Evolutionary conservation across 768 basidiomycete genomes (phyloP), one percentile per base, ranked within the genome.

Genomic region (Sistotremastrum niveocremeum): DNA sequence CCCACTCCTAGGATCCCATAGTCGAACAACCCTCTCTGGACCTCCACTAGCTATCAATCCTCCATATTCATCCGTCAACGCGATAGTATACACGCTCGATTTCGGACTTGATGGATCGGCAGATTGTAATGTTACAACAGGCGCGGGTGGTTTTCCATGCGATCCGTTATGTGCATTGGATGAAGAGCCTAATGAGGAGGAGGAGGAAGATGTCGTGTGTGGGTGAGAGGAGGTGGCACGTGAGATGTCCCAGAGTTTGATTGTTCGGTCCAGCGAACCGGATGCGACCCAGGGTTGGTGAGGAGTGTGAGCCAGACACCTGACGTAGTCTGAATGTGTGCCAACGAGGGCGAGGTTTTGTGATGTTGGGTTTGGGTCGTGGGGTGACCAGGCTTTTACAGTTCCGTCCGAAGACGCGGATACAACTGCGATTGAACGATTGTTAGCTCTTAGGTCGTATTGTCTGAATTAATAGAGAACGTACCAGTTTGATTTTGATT

Each of bases 381-480:
- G 90, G 0, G 94, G 94, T 45, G 72, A 80, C 94, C 95, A 98
- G 0, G 89, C 79, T 57, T 91, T 85, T 54, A 99, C 70, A 8
- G 90, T 89, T 11, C 93, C 91, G 57, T 98, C 94, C 2, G 93
- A 94, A 0, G 95, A 98, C 0, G 87, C 91, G 46, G 93, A 89
- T 37, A 97, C 73, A 39, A 97, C 86, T 80, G 51, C 4, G 10
- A 11, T 38, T 37, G 10, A 20, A 37, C n/a, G 32, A 57, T 46
- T 51, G 51, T 41, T 40, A 34, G 38, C 39, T 20, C 20, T 20
- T 1, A 20, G 20, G 20, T 20, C 20, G 20, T 20, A 20, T 20
- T 20, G 20, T 20, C 20, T 12, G 33, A n/a, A 36, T 36, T 36
- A 11, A 43, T 30, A 12, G 38, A 10, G 10, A 3, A 63, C 77